These are phyloP conservation scores for Amaranthus cruentus DNA, from an alignment of 148 eudicot species.

Conservation along the genomic window DNA sequence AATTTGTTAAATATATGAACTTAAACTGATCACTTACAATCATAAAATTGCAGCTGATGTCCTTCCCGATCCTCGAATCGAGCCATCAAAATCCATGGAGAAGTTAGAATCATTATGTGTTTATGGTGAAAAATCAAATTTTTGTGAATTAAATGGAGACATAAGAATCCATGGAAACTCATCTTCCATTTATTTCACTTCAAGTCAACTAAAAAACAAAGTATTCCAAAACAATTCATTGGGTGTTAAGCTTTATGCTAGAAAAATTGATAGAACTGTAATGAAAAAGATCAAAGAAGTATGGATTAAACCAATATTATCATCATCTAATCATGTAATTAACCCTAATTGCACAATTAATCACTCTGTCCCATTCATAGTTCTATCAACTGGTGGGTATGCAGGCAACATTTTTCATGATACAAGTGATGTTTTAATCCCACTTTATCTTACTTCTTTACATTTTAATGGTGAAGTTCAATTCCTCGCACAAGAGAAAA, in stretches of 20 bases:
- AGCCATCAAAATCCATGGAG: background rate
- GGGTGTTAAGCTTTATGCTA: constrained; percentile 47
- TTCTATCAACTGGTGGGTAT: constrained; percentile 36
- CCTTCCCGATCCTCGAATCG: constrained; percentile 5
- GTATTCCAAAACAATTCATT: constrained; percentile 10
- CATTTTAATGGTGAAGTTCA: constrained; percentile 30
- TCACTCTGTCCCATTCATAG: constrained; percentile 28
- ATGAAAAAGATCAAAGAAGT: constrained; percentile 27
- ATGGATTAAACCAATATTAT: constrained; percentile 14
- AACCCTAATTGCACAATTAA: constrained; percentile 21
- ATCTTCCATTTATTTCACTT: constrained; percentile 38
- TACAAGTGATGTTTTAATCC: constrained; percentile 31
- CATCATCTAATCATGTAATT: background rate
- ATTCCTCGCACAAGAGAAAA: constrained; percentile 33
- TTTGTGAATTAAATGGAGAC: constrained; percentile 47
- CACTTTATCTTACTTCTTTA: constrained; percentile 26
- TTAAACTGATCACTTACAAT: background rate
- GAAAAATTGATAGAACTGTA: constrained; percentile 34
- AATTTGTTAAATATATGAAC: background rate
- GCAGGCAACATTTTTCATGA: constrained; percentile 33
- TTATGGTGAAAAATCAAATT: constrained; percentile 38
- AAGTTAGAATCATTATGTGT: constrained; percentile 35
- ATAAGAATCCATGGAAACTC: constrained; percentile 51
- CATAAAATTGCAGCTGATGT: constrained; percentile 8
- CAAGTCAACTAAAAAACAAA: constrained; percentile 3